Evolutionary conservation across 768 basidiomycete genomes (phyloP).

Genomic region (Gymnopilus junonius): DNA sequence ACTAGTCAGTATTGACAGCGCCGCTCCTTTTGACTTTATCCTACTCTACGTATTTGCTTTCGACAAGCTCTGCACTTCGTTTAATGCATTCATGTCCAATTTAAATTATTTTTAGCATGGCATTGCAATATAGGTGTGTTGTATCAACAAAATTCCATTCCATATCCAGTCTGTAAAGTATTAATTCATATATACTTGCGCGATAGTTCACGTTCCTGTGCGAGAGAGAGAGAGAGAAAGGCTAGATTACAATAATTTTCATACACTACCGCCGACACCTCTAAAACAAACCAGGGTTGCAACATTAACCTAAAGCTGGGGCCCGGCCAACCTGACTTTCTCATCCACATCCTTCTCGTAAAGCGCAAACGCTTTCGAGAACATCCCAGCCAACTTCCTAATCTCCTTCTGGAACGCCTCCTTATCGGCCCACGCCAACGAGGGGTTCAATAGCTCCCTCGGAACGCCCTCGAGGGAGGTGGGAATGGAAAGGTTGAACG

Average conservation of each 20-base stretch:
- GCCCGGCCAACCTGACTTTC: slow-evolving; percentile 87
- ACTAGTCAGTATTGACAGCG: neutral
- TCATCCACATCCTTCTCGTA: slow-evolving; percentile 87
- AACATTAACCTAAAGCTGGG: slow-evolving; percentile 41
- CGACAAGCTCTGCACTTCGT: neutral
- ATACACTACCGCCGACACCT: neutral
- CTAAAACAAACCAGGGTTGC: neutral
- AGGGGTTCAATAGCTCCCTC: slow-evolving; percentile 87
- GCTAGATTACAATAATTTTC: neutral
- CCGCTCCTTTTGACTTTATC: neutral
- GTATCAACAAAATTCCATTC: neutral
- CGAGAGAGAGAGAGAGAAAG: neutral
- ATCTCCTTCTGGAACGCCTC: slow-evolving; percentile 90
- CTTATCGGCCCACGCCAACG: slow-evolving; percentile 85
- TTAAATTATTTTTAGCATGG: neutral
- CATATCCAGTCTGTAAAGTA: neutral
- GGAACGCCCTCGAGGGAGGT: slow-evolving; percentile 86
- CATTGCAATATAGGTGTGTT: no score
- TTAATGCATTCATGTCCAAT: neutral
- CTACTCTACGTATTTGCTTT: slow-evolving; percentile 1
- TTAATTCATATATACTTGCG: slow-evolving; percentile 8
- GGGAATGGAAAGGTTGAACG: slow-evolving; percentile 87
- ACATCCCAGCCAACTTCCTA: slow-evolving; percentile 90
- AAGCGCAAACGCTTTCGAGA: slow-evolving; percentile 89
- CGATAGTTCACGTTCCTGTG: neutral